These are phyloP conservation scores for Hypholoma fasciculare DNA, from an alignment of 768 basidiomycete genomes.

Conservation along the genomic window DNA sequence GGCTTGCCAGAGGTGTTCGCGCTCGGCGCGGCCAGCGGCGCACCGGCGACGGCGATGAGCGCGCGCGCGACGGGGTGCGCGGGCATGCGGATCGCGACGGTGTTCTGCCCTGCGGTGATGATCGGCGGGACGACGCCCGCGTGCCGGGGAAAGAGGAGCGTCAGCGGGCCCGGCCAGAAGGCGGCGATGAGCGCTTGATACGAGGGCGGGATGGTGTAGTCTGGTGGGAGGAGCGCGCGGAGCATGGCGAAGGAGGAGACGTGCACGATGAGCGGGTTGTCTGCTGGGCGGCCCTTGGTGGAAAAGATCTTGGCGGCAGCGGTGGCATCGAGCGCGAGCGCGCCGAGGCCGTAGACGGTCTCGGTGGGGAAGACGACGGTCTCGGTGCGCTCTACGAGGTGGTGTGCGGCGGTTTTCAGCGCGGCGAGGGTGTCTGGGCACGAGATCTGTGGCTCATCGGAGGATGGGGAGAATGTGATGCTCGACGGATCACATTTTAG, in stretches of 20 bases:
- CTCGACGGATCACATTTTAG: slow-evolving; percentile 63
- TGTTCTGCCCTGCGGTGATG: slow-evolving; percentile 77
- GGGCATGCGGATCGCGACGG: slow-evolving; percentile 92
- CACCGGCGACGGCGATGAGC: slow-evolving; percentile 71
- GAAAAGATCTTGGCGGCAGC: slow-evolving; percentile 79
- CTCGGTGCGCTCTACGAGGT: slow-evolving; percentile 46
- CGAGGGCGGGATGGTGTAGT: slow-evolving; percentile 57
- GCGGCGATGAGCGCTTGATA: slow-evolving; percentile 76
- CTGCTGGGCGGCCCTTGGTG: slow-evolving; percentile 89
- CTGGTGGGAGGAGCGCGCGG: slow-evolving; percentile 63
- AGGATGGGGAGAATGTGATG: slow-evolving; percentile 51
- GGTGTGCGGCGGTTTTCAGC: slow-evolving; percentile 54
- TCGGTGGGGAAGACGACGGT: slow-evolving; percentile 94
- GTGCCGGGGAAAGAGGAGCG: slow-evolving; percentile 84
- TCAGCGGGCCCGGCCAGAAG: slow-evolving; percentile 96
- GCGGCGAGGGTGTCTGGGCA: slow-evolving; percentile 52
- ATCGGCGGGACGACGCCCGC: slow-evolving; percentile 61
- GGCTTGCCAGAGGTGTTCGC: slow-evolving; percentile 95
- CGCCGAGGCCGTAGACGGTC: slow-evolving; percentile 98
- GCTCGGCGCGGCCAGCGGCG: slow-evolving; percentile 90
- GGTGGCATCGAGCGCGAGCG: slow-evolving; percentile 63
- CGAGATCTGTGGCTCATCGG: slow-evolving; percentile 48
- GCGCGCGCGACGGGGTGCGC: slow-evolving; percentile 91
- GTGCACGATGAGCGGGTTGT: slow-evolving; percentile 98
- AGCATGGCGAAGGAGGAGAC: slow-evolving; percentile 89